phyloP scores from a whole-genome alignment of 2,329 filamentous ascomycete species.

The Diaporthe vexans region DNA sequence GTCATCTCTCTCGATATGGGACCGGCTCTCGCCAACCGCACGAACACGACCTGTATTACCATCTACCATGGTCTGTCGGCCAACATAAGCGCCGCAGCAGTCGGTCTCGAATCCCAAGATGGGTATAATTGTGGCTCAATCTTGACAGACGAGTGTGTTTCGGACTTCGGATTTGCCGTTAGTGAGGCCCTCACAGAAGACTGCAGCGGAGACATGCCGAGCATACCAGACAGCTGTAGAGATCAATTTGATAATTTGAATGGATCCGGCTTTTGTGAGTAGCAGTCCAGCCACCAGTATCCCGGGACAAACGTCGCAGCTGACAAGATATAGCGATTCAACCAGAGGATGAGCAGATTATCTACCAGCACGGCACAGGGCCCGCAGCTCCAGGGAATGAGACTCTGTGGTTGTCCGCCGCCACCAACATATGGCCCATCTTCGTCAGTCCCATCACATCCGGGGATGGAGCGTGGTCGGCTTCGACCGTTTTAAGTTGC shows the following conservation, averaged over 20 bases:
- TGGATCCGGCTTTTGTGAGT: not conserved
- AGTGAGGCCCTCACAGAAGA: not conserved
- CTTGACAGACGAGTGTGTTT: conserved; percentile 8
- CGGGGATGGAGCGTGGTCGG: not conserved
- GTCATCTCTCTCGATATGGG: conserved; percentile 2
- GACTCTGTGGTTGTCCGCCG: not conserved
- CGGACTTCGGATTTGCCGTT: not conserved
- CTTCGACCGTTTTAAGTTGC: not conserved
- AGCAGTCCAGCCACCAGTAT: not conserved
- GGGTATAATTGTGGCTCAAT: not conserved
- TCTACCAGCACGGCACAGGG: not conserved
- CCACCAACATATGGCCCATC: conserved; percentile 4
- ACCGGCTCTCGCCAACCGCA: not conserved
- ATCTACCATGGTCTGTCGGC: not conserved
- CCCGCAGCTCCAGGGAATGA: not conserved
- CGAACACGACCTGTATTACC: not conserved
- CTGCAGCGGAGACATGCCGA: not conserved
- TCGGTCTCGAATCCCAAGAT: conserved; percentile 1
- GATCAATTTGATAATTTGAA: not conserved
- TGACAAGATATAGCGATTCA: not conserved
- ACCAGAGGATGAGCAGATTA: not conserved
- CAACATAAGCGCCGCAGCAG: not conserved
- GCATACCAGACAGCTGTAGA: not conserved
- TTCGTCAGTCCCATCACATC: not conserved
- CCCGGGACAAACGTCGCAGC: not conserved